Evolutionary conservation across 352 stramenopile species (phyloP).

Genomic region (Pseudoperonospora humuli): DNA sequence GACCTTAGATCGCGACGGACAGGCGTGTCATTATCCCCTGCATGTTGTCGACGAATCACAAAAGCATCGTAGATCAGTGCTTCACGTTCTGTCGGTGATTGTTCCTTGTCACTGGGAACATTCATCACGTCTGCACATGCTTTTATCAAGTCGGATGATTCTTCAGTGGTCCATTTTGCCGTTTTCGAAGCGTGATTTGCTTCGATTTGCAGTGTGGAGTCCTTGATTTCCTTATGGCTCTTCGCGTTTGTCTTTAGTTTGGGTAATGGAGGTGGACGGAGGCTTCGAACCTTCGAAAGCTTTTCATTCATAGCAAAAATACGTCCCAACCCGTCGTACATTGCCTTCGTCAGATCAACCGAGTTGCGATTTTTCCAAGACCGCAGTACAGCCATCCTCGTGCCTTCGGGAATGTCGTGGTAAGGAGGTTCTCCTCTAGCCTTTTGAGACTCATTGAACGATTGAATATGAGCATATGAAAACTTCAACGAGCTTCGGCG

Average conservation of each 20-base stretch:
- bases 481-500: slow-evolving; percentile 34
- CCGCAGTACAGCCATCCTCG: slow-evolving; percentile 19
- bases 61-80: slow-evolving; percentile 30
- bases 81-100: slow-evolving; percentile 23
- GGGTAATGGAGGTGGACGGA: slow-evolving; percentile 10
- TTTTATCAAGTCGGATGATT: slow-evolving; percentile 31
- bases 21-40: slow-evolving; percentile 16
- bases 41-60: slow-evolving; percentile 18
- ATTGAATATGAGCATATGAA: slow-evolving; percentile 24
- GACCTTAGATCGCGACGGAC: slow-evolving; percentile 19
- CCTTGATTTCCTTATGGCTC: neutral
- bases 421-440: slow-evolving; percentile 21
- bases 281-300: slow-evolving; percentile 12
- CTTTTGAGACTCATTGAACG: slow-evolving; percentile 30
- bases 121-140: slow-evolving; percentile 36
- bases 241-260: slow-evolving; percentile 14
- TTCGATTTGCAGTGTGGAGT: slow-evolving; percentile 7
- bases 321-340: slow-evolving; percentile 25
- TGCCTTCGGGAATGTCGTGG: slow-evolving; percentile 20
- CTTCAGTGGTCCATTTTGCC: slow-evolving; percentile 26
- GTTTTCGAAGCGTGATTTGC: slow-evolving; percentile 13
- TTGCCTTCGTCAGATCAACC: slow-evolving; percentile 28
- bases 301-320: slow-evolving; percentile 30
- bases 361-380: slow-evolving; percentile 38
- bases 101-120: slow-evolving; percentile 12